Base-by-base conservation (phyloP, 345 rosid genomes). In the Citrus medica region DNA sequence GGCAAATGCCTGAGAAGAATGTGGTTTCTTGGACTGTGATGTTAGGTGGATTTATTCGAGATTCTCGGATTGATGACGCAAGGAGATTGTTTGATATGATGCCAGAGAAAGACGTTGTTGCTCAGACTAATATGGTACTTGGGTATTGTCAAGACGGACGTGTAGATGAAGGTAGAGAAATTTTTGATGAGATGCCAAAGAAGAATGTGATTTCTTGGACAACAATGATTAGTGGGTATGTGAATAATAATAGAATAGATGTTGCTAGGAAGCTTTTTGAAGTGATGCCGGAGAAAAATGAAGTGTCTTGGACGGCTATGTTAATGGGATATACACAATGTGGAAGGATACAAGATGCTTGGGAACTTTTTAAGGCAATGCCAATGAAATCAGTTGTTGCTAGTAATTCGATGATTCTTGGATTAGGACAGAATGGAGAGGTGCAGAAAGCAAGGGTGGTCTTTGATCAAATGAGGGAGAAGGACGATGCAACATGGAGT, bases 21-120 rank as follows among this genome's bases (percentile, higher is more conserved):
- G 90, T 88, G 67, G 88, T 91, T 27, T 92, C 94, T 37, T 94
- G 95, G 97, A 92, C 94, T 48, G 95, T 92, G 74, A 94, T 94
- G 93, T 78, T 90, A 56, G 89, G 95, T 70, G 97, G 97, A 38
- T 81, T 94, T 79, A 83, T 90, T 75, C 89, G 83, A 27, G 87
- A 83, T 53, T 84, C 89, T 37, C 88, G 90, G 28, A 69, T 91
- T 0, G 90, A 91, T 55, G 97, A 94, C 38, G 98, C 97, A 0
- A 61, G 76, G 27, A 83, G 38, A 82, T 74, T 92, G 73, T 94
- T 79, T 80, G 91, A 88, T 76, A 79, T 82, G 88, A 92, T 94
- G 93, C 93, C 96, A 0, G 79, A 63, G 80, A 94, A 91, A 82
- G 98, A 94, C 85, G 87, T 86, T 35, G 91, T 92, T 35, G 90